phyloP scores from a whole-genome alignment of 2,329 filamentous ascomycete genomes.

The Penicillium psychrosexuale region DNA sequence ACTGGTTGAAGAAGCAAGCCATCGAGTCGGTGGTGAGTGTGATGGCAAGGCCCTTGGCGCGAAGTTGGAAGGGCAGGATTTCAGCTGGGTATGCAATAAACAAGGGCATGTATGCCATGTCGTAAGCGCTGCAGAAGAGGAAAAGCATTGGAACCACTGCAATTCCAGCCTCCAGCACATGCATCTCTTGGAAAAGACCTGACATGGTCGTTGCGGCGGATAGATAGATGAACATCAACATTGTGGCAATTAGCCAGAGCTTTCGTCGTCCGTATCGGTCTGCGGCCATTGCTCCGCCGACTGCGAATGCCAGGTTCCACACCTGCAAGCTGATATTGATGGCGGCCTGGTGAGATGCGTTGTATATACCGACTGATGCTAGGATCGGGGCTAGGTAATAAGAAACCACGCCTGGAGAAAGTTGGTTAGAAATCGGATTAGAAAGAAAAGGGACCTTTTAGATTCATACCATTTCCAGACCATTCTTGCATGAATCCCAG shows the following conservation, averaged over 20 bases:
- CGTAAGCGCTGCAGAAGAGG: constrained; percentile 19
- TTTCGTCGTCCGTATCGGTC: constrained; percentile 13
- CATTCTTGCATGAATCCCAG: constrained; percentile 25
- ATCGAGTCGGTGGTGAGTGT: constrained; percentile 23
- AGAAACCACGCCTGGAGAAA: constrained; percentile 16
- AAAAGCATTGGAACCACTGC: constrained; percentile 29
- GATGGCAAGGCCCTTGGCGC: constrained; percentile 23
- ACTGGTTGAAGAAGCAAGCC: constrained; percentile 38
- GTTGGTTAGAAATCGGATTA: not conserved
- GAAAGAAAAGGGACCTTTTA: not conserved
- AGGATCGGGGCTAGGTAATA: constrained; percentile 24
- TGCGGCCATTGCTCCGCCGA: constrained; percentile 5
- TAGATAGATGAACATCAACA: constrained; percentile 17
- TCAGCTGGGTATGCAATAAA: constrained; percentile 22
- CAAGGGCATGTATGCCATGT: constrained; percentile 21
- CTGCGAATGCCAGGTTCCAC: constrained; percentile 10
- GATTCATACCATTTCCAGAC: constrained; percentile 9
- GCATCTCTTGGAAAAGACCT: constrained; percentile 17
- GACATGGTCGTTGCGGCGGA: constrained; percentile 17
- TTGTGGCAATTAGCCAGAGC: constrained; percentile 15
- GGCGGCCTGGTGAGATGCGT: constrained; percentile 7
- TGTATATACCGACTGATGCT: constrained; percentile 18
- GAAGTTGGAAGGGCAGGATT: constrained; percentile 21
- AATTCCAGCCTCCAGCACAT: constrained; percentile 20
- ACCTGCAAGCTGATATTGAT: constrained; percentile 18